Evolutionary conservation across 345 rosid genomes (phyloP).

Genomic region (Citrus sinensis): DVS_A1.0 CM039162.1:31691501-31692000

Average conservation of each 20-base stretch:
- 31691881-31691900: background rate
- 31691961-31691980: background rate
- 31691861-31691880: background rate
- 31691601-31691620: too few species aligned
- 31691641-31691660: background rate
- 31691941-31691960: conserved; percentile 3
- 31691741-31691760: background rate
- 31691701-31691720: background rate
- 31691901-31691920: conserved; percentile 12
- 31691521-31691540: too few species aligned
- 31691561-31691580: too few species aligned
- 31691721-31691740: background rate
- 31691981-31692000: background rate
- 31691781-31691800: background rate
- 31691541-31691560: too few species aligned
- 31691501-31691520: too few species aligned
- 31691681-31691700: background rate
- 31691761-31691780: background rate
- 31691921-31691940: conserved; percentile 11
- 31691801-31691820: background rate
- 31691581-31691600: too few species aligned
- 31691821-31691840: background rate
- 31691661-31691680: background rate
- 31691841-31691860: background rate
- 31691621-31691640: too few species aligned